These are phyloP conservation scores for Smallanthus sonchifolius DNA, from an alignment of 129 eudicot genomes.

Conservation along the genomic window DNA sequence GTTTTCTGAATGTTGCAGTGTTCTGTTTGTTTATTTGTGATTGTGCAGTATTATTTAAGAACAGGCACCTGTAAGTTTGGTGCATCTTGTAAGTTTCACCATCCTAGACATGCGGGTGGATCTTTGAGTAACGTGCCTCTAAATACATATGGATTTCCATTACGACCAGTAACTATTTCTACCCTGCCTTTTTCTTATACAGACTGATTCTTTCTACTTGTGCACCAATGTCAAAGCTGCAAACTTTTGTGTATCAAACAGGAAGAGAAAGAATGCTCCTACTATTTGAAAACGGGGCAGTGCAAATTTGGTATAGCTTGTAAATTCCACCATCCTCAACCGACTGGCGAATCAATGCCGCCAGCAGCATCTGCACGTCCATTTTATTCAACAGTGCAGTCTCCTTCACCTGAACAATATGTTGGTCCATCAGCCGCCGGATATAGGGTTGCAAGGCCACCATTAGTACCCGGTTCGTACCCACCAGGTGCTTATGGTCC, in stretches of 20 bases:
- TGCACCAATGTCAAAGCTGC: slow-evolving; percentile 13
- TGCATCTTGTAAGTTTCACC: slow-evolving; percentile 85
- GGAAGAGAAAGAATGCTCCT: slow-evolving; percentile 98
- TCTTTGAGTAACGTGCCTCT: slow-evolving; percentile 70
- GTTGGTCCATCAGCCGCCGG: slow-evolving; percentile 43
- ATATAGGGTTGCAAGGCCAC: slow-evolving; percentile 81
- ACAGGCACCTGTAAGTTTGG: slow-evolving; percentile 99
- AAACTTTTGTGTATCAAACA: slow-evolving; percentile 34
- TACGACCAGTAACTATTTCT: slow-evolving; percentile 61
- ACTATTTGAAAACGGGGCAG: slow-evolving; percentile 99
- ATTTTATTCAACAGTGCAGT: slow-evolving; percentile 91
- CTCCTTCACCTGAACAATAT: slow-evolving; percentile 67
- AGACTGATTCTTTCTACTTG: slow-evolving; percentile 4
- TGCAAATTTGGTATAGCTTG: slow-evolving; percentile 97
- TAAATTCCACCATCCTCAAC: slow-evolving; percentile 97
- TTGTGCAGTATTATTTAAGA: slow-evolving; percentile 78
- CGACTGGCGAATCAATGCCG: slow-evolving; percentile 59
- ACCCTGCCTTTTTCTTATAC: background rate
- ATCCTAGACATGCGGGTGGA: slow-evolving; percentile 93
- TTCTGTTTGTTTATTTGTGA: slow-evolving; percentile 7
- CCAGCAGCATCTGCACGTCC: slow-evolving; percentile 70
- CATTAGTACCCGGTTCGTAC: slow-evolving; percentile 80
- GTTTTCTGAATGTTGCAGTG: slow-evolving; percentile 2
- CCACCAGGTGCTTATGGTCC: slow-evolving; percentile 84
- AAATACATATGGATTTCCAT: slow-evolving; percentile 83